Base-by-base conservation (phyloP, 2,329 filamentous ascomycete species). In the Sporothrix inflata region DNA sequence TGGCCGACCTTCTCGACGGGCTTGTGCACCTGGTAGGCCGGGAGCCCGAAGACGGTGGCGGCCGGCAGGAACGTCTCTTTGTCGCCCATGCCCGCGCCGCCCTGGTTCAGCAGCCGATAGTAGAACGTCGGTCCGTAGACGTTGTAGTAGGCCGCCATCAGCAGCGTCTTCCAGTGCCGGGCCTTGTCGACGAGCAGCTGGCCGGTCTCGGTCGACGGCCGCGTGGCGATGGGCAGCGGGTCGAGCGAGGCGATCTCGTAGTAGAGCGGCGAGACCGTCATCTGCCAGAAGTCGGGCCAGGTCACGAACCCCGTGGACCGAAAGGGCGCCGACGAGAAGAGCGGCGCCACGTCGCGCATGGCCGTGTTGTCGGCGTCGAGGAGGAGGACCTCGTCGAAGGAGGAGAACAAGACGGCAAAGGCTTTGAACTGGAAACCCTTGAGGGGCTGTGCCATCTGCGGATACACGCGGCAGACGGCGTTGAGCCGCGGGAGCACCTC, bases 281-380 rank as follows among this genome's bases (percentile, higher is more conserved):
- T 78, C 42, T 79, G 79, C 83, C 84, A 86, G 75, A 83, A 86
- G 76, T 89, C 88, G 14, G 87, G 87, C 87, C 87, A 90, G 21
- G 84, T 83, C 14, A 90, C 81, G 68, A 89, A 78, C 14, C 88
- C 88, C 0, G 82, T 83, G 2, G 84, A 83, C 5, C 75, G 81
- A 77, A 85, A 89, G 0, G 86, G 85, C 40, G 86, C 82, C 1
- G 81, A 80, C 16, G 82, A 78, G 74, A 90, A 86, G 16, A 89
- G 78, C 1, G 79, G 74, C 4, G 79, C 78, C 0, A 80, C 78
- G 57, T 79, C 78, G 51, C 75, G 74, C 47, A 82, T 74, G 6
- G 87, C 86, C 75, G 88, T 87, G 73, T 82, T 83, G 75, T 89
- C 87, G 71, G 85, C 85, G 76, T 90, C 88, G 76, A 90, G 84